Evolutionary conservation across 1,284 basidiomycete genomes (phyloP), one percentile per base, ranked within the genome.

Genomic region (Inonotus obliquus): DNA sequence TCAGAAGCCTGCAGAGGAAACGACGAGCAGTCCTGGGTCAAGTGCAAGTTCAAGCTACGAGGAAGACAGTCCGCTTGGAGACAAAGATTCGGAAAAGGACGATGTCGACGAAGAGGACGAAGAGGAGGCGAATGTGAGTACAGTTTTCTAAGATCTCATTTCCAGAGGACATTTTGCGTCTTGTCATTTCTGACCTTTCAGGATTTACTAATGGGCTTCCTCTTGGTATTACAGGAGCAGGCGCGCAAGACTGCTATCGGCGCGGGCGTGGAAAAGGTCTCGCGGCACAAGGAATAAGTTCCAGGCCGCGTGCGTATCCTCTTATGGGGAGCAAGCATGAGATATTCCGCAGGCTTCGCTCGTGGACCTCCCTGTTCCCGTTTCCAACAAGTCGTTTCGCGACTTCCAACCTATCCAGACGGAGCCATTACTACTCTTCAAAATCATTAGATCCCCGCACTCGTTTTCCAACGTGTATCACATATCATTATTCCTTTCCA

Each of bases 211-310:
- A 57, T 48, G 62, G 70, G 71, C 55, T 73, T 72, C 65, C 73
- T n/a, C 71, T 54, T 71, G 73, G 64, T 74, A 71, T 68, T 69
- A 32, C 74, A 67, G 65, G 66, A 77, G 65, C 68, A 72, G 47
- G 37, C 62, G 27, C 68, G 77, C 57, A 77, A 74, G 63, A 81
- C 79, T 29, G 73, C 77, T 6, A 67, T 82, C 5, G 79, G 84
- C 25, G 87, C 87, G 11, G 85, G 87, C 32, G 81, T 90, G 44
- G 88, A 90, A 76, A 87, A 88, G 74, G 77, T 89, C 66, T 85
- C 82, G 69, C 76, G 85, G 66, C 87, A 89, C 66, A 76, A 79
- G 66, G 73, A 77, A 13, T 70, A 62, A 65, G 25, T 38, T 1
- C 4, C 4, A 25, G 21, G 27, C 21, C 23, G 47, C 21, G 9